Evolutionary conservation across 2,329 filamentous ascomycete genomes (phyloP).

Genomic region (Amphichorda felina): DNA sequence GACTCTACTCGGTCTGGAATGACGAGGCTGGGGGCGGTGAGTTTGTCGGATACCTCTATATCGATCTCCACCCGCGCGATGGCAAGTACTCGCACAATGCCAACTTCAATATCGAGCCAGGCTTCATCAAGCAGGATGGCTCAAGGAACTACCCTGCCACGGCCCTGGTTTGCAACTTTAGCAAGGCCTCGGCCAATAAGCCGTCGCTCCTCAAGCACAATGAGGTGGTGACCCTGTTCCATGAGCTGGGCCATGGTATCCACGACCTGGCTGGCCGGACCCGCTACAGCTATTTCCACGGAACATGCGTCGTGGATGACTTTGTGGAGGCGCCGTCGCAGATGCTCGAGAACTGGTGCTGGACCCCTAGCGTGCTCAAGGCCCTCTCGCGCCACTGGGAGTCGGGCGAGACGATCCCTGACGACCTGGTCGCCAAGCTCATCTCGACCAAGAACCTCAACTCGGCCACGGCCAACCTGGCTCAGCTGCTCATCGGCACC

Average conservation of each 20-base stretch:
- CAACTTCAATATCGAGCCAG: slow-evolving; percentile 72
- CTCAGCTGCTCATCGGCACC: slow-evolving; percentile 70
- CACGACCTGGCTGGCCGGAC: slow-evolving; percentile 55
- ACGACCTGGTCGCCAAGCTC: slow-evolving; percentile 61
- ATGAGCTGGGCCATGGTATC: slow-evolving; percentile 62
- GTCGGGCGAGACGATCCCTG: slow-evolving; percentile 57
- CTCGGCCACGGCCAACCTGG: slow-evolving; percentile 64
- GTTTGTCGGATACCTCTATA: slow-evolving; percentile 74
- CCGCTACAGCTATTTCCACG: slow-evolving; percentile 54
- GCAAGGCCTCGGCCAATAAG: slow-evolving; percentile 65
- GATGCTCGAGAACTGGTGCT: slow-evolving; percentile 70
- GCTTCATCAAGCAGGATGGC: slow-evolving; percentile 54
- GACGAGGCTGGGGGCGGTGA: slow-evolving; percentile 56
- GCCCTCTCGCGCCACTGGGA: slow-evolving; percentile 64
- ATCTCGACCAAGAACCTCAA: slow-evolving; percentile 74
- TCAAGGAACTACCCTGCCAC: slow-evolving; percentile 66
- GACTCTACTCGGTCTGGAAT: slow-evolving; percentile 74
- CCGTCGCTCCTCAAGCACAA: slow-evolving; percentile 73
- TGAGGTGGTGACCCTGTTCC: slow-evolving; percentile 74
- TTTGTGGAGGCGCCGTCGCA: slow-evolving; percentile 63
- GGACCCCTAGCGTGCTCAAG: slow-evolving; percentile 53
- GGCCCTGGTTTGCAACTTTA: slow-evolving; percentile 76
- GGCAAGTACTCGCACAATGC: slow-evolving; percentile 81
- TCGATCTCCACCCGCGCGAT: slow-evolving; percentile 67
- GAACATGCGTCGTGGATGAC: slow-evolving; percentile 53